Evolutionary conservation across 805 yeast genomes (phyloP), one percentile per base, ranked within the genome.

Genomic region (Saturnispora quitensis): DNA sequence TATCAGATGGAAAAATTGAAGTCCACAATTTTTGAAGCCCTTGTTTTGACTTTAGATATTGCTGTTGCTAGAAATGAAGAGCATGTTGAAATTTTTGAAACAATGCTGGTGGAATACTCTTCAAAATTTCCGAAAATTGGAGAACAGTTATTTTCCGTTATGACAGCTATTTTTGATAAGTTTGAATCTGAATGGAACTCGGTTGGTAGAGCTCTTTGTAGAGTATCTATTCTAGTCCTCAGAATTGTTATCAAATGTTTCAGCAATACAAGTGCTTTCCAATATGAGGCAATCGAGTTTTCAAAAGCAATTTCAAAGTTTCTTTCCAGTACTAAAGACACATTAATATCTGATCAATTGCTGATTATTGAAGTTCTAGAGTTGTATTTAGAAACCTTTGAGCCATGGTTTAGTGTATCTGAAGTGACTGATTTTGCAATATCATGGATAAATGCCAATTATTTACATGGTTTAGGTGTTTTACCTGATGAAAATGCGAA

Each of bases 11-110:
- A 54, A 1, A 50, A 54, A n/a, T 61, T 76, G 43, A 61, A 63
- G 48, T 51, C 57, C 2, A 63, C 74, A 6, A 51, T 60, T 7
- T 83, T 83, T 63, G 78, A 77, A 56, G 74, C 86, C 2, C 70
- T 81, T 35, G 77, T 83, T 43, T 82, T 80, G 55, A 66, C 82
- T 50, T 64, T 85, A 34, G 88, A 84, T 63, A 72, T 80, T 47
- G 73, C 82, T 17, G 69, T 83, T 58, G 87, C 85, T 2, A 76
- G 83, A 60, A 82, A 81, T 60, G 83, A 81, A 54, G 84, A 80
- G 56, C 80, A 81, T 64, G 70, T 77, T 42, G 76, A 77, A 55
- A 60, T 82, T 58, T 73, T 83, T 57, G 80, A 80, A 48, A 69
- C 73, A 12, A 81, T 80, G 56, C 63, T 76, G 40, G 58, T 63